A percentile compares a stretch with the other conserved stretches of the same genome.
Conservation (phyloP, 495 filamentous ascomycete genomes). For the Margaritispora aquatica region DNA sequence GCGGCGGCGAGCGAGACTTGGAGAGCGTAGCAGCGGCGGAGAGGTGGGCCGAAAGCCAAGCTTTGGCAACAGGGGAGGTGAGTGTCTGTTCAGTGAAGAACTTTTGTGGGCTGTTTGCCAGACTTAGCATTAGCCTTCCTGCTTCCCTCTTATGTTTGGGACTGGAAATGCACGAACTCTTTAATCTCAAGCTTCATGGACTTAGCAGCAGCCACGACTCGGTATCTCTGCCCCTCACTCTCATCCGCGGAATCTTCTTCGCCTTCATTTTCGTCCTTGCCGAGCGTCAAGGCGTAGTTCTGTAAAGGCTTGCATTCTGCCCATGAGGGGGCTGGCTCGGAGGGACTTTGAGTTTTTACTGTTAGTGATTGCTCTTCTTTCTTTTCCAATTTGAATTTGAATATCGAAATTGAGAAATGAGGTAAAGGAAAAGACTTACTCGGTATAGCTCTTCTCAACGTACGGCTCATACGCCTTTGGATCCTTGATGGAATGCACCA, state of each 20-base stretch:
- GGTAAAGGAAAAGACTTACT: constrained; percentile 14
- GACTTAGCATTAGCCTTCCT: neutral
- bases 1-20: neutral
- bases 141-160: neutral
- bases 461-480: constrained; percentile 13
- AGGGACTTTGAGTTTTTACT: neutral
- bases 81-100: constrained; percentile 17
- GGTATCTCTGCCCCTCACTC: constrained; percentile 10
- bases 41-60: constrained; percentile 18
- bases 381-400: too few species aligned
- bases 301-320: constrained; percentile 2
- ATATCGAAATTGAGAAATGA: too few species aligned
- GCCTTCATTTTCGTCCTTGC: neutral
- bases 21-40: constrained; percentile 13
- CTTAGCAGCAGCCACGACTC: constrained; percentile 17
- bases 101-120: constrained; percentile 1
- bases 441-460: constrained; percentile 11
- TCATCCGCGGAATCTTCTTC: constrained; percentile 5
- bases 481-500: constrained; percentile 14
- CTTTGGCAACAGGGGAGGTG: constrained; percentile 7
- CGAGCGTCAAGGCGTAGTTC: constrained; percentile 20
- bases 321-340: constrained; percentile 15
- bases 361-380: neutral
- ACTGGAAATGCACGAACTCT: constrained; percentile 9
- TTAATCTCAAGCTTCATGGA: constrained; percentile 16